Conservation (phyloP, 306 rosid species). For the Malus orientalis region DNA sequence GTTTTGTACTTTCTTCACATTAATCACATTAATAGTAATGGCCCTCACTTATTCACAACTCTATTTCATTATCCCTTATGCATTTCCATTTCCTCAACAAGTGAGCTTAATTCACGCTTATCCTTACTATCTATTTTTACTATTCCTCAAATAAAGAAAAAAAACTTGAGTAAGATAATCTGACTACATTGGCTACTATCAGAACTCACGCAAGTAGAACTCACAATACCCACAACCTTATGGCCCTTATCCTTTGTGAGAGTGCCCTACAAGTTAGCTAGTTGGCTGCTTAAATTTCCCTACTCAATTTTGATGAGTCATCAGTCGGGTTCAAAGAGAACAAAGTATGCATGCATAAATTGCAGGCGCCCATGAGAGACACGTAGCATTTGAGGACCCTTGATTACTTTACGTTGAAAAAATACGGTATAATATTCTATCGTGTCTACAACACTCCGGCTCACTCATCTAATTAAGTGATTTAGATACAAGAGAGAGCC, state of each 20-base stretch:
- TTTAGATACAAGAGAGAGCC: too few species aligned
- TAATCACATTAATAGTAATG: neutral
- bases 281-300: neutral
- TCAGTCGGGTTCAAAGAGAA: neutral
- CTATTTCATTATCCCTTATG: neutral
- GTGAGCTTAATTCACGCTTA: too few species aligned
- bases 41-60: neutral
- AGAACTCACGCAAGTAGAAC: neutral
- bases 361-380: neutral
- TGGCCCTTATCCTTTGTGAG: too few species aligned
- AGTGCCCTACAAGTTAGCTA: neutral
- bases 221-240: too few species aligned
- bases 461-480: too few species aligned
- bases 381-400: neutral
- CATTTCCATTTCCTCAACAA: too few species aligned
- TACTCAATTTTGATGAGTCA: neutral
- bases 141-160: too few species aligned
- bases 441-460: too few species aligned
- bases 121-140: too few species aligned
- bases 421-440: too few species aligned
- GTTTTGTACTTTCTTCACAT: neutral
- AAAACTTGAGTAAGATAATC: too few species aligned
- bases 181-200: neutral
- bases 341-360: too few species aligned
- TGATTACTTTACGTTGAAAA: neutral